Percentiles rank a stretch among this genome's conserved stretches.
These are phyloP conservation scores for Gossypium aridum DNA, from an alignment of 441 rosid species.

Conservation along the genomic window DNA sequence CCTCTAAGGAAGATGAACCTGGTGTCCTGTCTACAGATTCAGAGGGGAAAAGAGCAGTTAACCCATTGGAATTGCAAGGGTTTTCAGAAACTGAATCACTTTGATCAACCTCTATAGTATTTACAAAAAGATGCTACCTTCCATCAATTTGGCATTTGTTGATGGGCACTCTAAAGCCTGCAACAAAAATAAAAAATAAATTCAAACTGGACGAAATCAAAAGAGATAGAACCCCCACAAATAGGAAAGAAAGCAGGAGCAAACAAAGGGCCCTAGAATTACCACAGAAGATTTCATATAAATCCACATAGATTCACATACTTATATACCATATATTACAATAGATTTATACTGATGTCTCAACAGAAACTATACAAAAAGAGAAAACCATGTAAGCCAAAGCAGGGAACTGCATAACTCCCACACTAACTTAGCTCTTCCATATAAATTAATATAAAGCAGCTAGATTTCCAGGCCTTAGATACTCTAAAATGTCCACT, in stretches of 20 bases:
- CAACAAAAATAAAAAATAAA: not conserved
- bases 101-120: constrained; percentile 28
- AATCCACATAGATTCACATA: not conserved
- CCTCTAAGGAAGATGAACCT: constrained; percentile 34
- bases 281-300: not conserved
- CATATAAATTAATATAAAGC: not conserved
- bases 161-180: constrained; percentile 31
- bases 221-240: not conserved
- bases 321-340: not conserved
- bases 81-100: constrained; percentile 24
- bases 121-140: constrained; percentile 29
- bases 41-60: constrained; percentile 25
- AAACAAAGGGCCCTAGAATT: not conserved
- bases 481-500: not conserved
- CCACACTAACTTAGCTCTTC: not conserved
- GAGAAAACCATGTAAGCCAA: not conserved
- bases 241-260: not conserved
- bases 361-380: not conserved
- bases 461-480: not conserved
- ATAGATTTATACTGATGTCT: not conserved
- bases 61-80: constrained; percentile 31
- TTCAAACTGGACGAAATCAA: not conserved
- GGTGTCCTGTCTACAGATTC: constrained; percentile 29
- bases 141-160: constrained; percentile 34
- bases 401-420: not conserved